Percentiles rank a stretch among this genome's conserved stretches.
Conservation (phyloP, 495 filamentous ascomycete species). For the Articulospora tetracladia region DNA sequence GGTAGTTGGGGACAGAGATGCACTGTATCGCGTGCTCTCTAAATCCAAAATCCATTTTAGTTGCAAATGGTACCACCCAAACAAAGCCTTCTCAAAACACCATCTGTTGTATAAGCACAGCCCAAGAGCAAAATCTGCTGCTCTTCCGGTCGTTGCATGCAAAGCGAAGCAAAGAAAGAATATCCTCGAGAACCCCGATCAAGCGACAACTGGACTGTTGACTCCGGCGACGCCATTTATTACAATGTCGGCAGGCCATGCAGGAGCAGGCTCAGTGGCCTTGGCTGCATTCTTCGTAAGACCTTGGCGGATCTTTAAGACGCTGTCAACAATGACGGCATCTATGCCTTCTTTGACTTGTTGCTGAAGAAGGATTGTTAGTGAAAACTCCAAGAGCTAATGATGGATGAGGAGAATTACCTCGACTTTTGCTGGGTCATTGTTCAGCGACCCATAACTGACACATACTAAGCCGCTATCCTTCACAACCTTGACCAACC, state of each 20-base stretch:
- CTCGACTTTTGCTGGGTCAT: constrained; percentile 78
- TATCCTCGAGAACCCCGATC: not conserved
- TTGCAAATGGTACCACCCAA: not conserved
- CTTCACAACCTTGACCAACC: constrained; percentile 95
- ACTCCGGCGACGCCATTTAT: not conserved
- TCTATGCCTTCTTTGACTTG: constrained; percentile 96
- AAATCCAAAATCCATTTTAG: not conserved
- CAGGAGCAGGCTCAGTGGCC: not conserved
- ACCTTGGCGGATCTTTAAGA: constrained; percentile 67
- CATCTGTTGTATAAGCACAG: no score
- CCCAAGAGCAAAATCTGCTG: not conserved
- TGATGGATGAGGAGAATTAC: constrained; percentile 38
- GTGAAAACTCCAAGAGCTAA: not conserved
- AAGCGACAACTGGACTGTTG: not conserved
- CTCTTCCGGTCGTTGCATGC: not conserved
- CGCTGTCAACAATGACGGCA: constrained; percentile 93
- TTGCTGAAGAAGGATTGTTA: constrained; percentile 40
- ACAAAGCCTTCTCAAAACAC: not conserved
- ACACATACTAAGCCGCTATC: constrained; percentile 92
- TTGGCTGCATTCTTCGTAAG: constrained; percentile 32
- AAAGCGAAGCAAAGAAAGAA: not conserved
- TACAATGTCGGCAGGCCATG: not conserved
- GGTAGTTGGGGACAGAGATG: not conserved
- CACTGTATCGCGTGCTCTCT: not conserved
- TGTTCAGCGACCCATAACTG: constrained; percentile 88